Evolutionary conservation across 352 stramenopile genomes (phyloP).

Genomic region (Sclerospora graminicola): DNA sequence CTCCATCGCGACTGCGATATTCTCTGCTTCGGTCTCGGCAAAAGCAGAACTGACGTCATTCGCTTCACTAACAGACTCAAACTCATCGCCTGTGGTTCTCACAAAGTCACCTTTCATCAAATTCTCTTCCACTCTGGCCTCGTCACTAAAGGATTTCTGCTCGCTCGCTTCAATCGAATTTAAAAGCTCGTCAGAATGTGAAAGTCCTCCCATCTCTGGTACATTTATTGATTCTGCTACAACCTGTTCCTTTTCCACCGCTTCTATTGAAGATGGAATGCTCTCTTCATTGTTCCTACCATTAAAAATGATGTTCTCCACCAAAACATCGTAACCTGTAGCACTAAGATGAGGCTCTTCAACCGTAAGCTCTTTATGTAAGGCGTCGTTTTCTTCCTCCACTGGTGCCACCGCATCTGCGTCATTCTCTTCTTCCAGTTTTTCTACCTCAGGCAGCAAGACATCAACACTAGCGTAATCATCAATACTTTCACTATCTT

Average conservation of each 20-base stretch:
- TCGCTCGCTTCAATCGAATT: background rate
- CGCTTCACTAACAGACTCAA: constrained; percentile 1
- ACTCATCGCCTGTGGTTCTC: background rate
- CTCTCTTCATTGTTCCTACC: constrained; percentile 2
- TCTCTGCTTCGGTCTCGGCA: constrained; percentile 1
- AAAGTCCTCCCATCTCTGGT: background rate
- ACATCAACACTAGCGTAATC: background rate
- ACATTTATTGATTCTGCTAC: background rate
- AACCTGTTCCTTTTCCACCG: background rate
- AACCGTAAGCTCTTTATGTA: background rate
- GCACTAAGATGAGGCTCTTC: background rate
- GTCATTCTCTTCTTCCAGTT: constrained; percentile 1
- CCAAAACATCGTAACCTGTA: background rate
- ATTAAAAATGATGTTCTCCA: background rate
- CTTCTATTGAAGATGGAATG: background rate
- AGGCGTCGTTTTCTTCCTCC: background rate
- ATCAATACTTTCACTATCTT: background rate
- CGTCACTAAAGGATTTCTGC: background rate
- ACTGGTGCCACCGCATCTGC: background rate
- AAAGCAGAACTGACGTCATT: background rate
- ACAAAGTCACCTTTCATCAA: background rate
- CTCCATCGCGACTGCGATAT: background rate
- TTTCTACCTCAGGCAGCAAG: background rate
- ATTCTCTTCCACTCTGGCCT: background rate
- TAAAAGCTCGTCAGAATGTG: background rate